Percentiles rank a stretch among this genome's conserved stretches.
Evolutionary conservation across 2,329 filamentous ascomycete genomes (phyloP).

Genomic region (Penicillium frequentans): DNA sequence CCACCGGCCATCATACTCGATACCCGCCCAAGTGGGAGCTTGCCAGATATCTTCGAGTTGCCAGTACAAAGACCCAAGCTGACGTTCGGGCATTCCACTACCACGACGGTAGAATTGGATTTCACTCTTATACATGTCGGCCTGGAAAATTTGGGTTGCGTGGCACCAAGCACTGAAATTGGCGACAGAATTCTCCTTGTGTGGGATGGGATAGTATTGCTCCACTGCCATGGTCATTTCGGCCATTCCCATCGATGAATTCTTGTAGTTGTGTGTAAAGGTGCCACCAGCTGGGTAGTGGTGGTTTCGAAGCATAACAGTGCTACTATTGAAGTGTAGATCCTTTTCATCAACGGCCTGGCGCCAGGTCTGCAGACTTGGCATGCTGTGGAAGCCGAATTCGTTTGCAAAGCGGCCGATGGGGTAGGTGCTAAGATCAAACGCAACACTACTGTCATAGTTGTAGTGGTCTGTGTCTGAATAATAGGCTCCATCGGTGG

Average conservation of each 20-base stretch:
- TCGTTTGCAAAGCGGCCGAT: constrained; percentile 63
- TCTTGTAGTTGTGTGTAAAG: constrained; percentile 47
- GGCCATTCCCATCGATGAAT: constrained; percentile 38
- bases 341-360: constrained; percentile 54
- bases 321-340: constrained; percentile 58
- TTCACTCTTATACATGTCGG: constrained; percentile 61
- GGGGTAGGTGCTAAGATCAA: constrained; percentile 57
- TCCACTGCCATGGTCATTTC: constrained; percentile 61
- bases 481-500: constrained; percentile 54
- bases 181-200: constrained; percentile 53
- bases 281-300: constrained; percentile 56
- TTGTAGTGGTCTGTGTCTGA: constrained; percentile 64
- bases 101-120: constrained; percentile 64
- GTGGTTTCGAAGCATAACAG: constrained; percentile 58
- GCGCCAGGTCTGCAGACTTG: constrained; percentile 59
- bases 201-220: constrained; percentile 57
- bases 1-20: constrained; percentile 64
- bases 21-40: constrained; percentile 63
- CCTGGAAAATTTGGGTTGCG: constrained; percentile 64
- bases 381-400: constrained; percentile 65
- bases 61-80: constrained; percentile 64
- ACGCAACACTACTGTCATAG: constrained; percentile 54
- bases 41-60: constrained; percentile 67
- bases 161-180: constrained; percentile 65
- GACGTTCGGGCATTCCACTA: constrained; percentile 57